Evolutionary conservation across 208 protist species (phyloP).

Genomic region (Trichomonas gallinae): DNA sequence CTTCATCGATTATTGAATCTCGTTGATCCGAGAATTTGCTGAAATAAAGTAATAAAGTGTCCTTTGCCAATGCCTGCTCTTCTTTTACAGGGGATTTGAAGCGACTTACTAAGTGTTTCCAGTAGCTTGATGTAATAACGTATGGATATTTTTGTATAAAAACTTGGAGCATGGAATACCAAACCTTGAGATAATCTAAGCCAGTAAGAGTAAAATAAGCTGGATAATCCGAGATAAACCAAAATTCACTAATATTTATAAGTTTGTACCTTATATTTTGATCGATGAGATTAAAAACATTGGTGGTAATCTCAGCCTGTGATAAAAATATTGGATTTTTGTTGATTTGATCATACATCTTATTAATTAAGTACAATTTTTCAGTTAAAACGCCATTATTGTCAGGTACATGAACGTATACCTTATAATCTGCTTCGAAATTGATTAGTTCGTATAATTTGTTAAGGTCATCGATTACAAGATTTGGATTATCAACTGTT

Average conservation of each 20-base stretch:
- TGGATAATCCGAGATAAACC: background rate
- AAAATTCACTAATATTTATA: background rate
- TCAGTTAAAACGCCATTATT: background rate
- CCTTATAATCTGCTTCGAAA: background rate
- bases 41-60: background rate
- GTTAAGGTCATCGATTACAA: background rate
- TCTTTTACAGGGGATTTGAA: background rate
- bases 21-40: background rate
- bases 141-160: background rate
- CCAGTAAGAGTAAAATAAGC: background rate
- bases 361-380: background rate
- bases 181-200: background rate
- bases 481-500: background rate
- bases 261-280: background rate
- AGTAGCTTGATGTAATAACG: background rate
- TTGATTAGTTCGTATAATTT: background rate
- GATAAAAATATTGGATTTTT: background rate
- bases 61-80: background rate
- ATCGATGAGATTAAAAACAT: background rate
- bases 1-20: background rate
- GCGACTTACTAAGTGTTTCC: background rate
- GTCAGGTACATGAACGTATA: background rate
- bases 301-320: background rate
- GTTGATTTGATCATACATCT: background rate
- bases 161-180: background rate